Evolutionary conservation across 2,329 filamentous ascomycete species (phyloP).

Genomic region (Cladophialophora carrionii): DNA sequence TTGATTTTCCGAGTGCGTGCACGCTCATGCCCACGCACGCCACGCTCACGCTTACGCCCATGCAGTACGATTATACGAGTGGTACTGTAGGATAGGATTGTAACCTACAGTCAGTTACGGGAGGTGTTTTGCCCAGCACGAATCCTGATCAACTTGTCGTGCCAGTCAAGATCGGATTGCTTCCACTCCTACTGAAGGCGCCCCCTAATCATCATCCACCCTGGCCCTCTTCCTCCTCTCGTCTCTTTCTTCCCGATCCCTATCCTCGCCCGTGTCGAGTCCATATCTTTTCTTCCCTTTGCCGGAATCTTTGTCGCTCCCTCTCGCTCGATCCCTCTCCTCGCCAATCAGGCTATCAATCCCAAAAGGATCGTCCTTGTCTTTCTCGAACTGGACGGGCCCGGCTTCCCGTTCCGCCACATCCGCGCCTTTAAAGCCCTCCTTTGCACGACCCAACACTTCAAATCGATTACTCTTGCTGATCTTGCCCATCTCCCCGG

Average conservation of each 20-base stretch:
- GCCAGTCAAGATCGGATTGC: no score
- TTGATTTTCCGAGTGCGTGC: no score
- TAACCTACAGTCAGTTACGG: no score
- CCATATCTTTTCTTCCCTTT: constrained; percentile 75
- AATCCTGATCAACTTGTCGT: no score
- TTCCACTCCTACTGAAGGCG: neutral
- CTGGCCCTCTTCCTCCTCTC: constrained; percentile 70
- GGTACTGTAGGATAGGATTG: no score
- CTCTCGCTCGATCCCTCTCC: constrained; percentile 50
- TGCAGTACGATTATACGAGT: no score
- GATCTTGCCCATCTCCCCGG: constrained; percentile 83
- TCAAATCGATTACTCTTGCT: constrained; percentile 86
- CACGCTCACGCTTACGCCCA: no score
- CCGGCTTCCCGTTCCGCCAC: constrained; percentile 80
- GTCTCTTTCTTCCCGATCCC: constrained; percentile 47
- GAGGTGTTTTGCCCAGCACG: no score
- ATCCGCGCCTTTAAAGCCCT: constrained; percentile 82
- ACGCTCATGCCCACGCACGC: no score
- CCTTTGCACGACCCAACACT: constrained; percentile 75
- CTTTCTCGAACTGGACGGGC: constrained; percentile 95
- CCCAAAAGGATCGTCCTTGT: constrained; percentile 83
- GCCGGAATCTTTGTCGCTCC: constrained; percentile 28
- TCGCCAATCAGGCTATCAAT: constrained; percentile 93
- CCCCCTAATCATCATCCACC: constrained; percentile 63
- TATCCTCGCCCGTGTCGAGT: constrained; percentile 58